Conservation (phyloP, 495 filamentous ascomycete genomes). For the Acidomyces sp. region DNA sequence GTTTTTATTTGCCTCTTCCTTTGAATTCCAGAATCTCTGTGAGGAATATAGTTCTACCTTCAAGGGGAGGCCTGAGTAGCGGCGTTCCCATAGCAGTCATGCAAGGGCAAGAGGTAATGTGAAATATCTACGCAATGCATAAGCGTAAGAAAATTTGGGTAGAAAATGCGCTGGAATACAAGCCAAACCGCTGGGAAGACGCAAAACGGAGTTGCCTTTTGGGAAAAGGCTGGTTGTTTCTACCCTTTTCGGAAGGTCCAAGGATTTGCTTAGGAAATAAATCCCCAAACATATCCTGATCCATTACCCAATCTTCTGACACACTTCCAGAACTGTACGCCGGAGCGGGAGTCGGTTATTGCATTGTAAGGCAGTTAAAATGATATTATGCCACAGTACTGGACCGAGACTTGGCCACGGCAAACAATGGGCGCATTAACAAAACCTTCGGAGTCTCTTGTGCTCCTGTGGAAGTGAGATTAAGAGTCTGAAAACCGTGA, state of each 20-base stretch:
- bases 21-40: background rate
- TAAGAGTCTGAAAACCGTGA: too few species aligned
- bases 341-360: background rate
- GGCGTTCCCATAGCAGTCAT: constrained; percentile 2
- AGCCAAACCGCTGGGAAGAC: constrained; percentile 42
- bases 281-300: background rate
- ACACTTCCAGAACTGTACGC: background rate
- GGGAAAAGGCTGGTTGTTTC: constrained; percentile 7
- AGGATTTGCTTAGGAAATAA: constrained; percentile 10
- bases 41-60: background rate
- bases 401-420: background rate
- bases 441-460: background rate
- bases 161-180: constrained; percentile 37
- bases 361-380: background rate
- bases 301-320: background rate
- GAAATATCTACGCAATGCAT: constrained; percentile 39
- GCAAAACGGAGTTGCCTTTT: constrained; percentile 15
- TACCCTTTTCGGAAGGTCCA: constrained; percentile 12
- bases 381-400: background rate
- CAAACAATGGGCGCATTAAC: background rate
- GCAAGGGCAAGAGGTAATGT: constrained; percentile 19
- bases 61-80: background rate
- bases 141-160: constrained; percentile 39
- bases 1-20: background rate
- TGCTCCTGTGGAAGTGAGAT: background rate